Evolutionary conservation across 202 grass and related monocot genomes (phyloP).

Genomic region (Dendrocalamus latiflorus): DNA sequence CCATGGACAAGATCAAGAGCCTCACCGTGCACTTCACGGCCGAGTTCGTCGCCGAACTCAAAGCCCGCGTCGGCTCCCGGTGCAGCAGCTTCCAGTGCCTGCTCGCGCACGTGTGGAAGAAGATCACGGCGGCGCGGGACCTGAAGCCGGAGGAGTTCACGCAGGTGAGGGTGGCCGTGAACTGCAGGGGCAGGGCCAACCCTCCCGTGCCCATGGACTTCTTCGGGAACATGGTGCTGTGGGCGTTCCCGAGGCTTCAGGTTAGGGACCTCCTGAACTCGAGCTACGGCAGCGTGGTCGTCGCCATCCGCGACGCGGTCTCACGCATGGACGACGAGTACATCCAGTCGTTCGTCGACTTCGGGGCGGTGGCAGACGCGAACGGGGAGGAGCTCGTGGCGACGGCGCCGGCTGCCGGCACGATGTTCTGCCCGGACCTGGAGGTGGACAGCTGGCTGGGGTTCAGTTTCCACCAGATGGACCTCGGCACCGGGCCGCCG

Average conservation of each 20-base stretch:
- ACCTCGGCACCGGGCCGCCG: slow-evolving; percentile 17
- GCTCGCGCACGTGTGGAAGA: slow-evolving; percentile 42
- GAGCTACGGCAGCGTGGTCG: not conserved
- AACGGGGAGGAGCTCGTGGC: slow-evolving; percentile 9
- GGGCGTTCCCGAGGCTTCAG: slow-evolving; percentile 37
- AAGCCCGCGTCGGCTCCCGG: not conserved
- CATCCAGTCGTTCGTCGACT: slow-evolving; percentile 40
- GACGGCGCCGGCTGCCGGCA: not conserved
- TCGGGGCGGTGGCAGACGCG: not conserved
- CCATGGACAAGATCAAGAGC: slow-evolving; percentile 16
- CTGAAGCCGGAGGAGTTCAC: slow-evolving; percentile 32
- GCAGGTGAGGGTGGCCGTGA: slow-evolving; percentile 37
- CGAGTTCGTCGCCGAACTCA: slow-evolving; percentile 41
- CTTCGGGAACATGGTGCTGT: slow-evolving; percentile 55
- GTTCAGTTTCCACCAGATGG: slow-evolving; percentile 22
- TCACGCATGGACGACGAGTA: slow-evolving; percentile 11
- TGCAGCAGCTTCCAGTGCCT: slow-evolving; percentile 46
- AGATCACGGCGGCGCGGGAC: slow-evolving; percentile 24
- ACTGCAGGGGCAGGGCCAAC: slow-evolving; percentile 11
- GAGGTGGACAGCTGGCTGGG: slow-evolving; percentile 39
- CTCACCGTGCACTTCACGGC: slow-evolving; percentile 26
- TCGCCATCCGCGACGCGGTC: slow-evolving; percentile 26
- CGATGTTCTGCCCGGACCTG: slow-evolving; percentile 11
- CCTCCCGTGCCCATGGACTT: slow-evolving; percentile 19
- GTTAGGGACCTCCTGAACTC: not conserved